Conservation (phyloP, 129 eudicot genomes). For the Arctium minus region DNA sequence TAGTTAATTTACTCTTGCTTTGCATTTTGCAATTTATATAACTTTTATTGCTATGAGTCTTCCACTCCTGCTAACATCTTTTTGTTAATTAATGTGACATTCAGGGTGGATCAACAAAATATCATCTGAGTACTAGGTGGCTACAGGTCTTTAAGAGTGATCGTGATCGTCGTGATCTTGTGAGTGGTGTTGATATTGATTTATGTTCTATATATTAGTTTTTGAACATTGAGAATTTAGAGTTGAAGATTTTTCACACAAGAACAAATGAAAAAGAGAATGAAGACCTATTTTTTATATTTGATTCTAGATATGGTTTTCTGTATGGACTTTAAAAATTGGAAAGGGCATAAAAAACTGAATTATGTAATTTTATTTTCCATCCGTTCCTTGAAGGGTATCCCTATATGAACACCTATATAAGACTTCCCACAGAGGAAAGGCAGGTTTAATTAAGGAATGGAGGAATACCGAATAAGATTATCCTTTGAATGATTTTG, state of each 20-base stretch:
- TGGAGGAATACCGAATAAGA: too few species aligned
- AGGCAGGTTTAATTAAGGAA: too few species aligned
- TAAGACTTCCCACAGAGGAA: too few species aligned
- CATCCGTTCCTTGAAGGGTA: background rate
- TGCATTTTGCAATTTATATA: background rate
- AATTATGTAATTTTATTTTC: background rate
- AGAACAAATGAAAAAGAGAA: background rate
- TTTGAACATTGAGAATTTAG: background rate
- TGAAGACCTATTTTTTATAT: background rate
- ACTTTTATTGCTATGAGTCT: background rate
- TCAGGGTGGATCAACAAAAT: conserved; percentile 97
- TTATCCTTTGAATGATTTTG: too few species aligned
- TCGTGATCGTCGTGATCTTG: conserved; percentile 99
- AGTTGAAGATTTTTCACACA: background rate
- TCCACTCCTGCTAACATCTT: background rate
- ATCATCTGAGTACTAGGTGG: conserved; percentile 91
- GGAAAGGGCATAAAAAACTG: background rate
- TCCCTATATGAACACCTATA: background rate
- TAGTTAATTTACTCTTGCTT: background rate
- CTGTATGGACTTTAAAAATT: background rate
- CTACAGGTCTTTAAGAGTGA: conserved; percentile 88
- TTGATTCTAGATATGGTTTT: background rate
- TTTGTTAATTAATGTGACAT: conserved; percentile 21
- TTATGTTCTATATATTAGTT: background rate
- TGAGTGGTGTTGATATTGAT: conserved; percentile 39